Evolutionary conservation across 495 filamentous ascomycete genomes (phyloP), one percentile per base, ranked within the genome.

Genomic region (Trichoderma gamsii): DNA sequence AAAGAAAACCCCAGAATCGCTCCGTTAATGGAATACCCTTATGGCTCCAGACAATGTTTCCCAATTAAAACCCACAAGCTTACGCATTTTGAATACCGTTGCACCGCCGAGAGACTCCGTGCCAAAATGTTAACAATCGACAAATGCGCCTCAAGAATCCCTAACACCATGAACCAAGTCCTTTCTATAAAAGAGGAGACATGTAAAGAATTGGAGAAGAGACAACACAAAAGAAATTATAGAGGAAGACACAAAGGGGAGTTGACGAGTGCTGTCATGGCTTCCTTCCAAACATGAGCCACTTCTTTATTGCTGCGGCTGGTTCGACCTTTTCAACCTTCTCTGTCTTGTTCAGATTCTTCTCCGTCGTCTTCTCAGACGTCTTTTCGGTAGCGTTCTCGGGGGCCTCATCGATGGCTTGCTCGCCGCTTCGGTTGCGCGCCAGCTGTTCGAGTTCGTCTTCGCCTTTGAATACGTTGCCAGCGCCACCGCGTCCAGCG

Each of bases 401-500:
- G 27, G 59, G 66, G 59, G 35, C 66, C 29, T 68, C 67, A 51
- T 71, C 73, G 44, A 76, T 66, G 16, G 70, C 72, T 12, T 70
- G 67, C 63, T 76, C 77, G 61, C 63, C 73, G 43, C 69, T 68
- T 46, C 71, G 74, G 68, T 70, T 77, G 65, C n/a, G 41, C 43
- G 41, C 43, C 35, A 65, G 32, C 9, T 75, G 73, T 16, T 71
- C 69, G 67, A 75, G 74, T 15, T 75, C 72, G 49, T 83, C 80
- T 41, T 77, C 76, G 9, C 75, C 70, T 51, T 74, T 77, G 76
- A 81, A 82, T 41, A 87, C 74, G 72, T 88, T 88, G 66, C 83
- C 86, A 29, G 80, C 83, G 61, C 85, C 86, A 46, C 85, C 84
- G 64, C 84, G 84, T 29, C 84, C 84, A 68, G 82, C 72, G 72